Percentiles rank a stretch among this genome's conserved stretches.
Evolutionary conservation across 2,329 filamentous ascomycete species (phyloP).

Genomic region (Septoria petroselini): DNA sequence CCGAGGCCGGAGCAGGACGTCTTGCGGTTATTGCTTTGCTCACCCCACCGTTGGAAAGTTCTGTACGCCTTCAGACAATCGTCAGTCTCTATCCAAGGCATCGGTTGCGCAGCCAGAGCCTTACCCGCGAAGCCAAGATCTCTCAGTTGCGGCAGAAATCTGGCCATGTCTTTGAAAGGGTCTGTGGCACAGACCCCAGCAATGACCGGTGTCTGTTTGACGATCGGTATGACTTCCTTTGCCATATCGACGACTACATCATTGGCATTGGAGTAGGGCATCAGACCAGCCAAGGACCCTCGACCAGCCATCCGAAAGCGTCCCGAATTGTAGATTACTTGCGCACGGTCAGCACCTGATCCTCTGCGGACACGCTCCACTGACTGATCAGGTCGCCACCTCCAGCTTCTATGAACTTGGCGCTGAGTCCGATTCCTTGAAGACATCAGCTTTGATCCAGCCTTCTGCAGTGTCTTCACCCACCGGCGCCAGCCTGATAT

Average conservation of each 20-base stretch:
- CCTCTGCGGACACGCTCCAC: too few species aligned
- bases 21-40: too few species aligned
- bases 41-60: slow-evolving; percentile 70
- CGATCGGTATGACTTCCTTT: slow-evolving; percentile 63
- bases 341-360: too few species aligned
- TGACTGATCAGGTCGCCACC: slow-evolving; percentile 62
- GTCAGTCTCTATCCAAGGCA: neutral
- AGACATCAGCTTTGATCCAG: neutral
- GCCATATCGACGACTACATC: slow-evolving; percentile 69
- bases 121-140: slow-evolving; percentile 60
- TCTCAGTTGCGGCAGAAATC: slow-evolving; percentile 59
- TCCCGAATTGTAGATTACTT: slow-evolving; percentile 55
- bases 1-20: too few species aligned
- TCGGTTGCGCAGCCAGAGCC: neutral
- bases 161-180: slow-evolving; percentile 61
- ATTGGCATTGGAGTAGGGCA: slow-evolving; percentile 70
- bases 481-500: slow-evolving; percentile 57
- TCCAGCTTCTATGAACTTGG: slow-evolving; percentile 67
- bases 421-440: slow-evolving; percentile 65
- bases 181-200: slow-evolving; percentile 70
- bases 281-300: slow-evolving; percentile 65
- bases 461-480: slow-evolving; percentile 3
- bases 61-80: slow-evolving; percentile 42
- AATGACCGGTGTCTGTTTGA: slow-evolving; percentile 62
- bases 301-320: slow-evolving; percentile 70